Base-by-base conservation (phyloP, 2,329 filamentous ascomycete species). In the Coniella vitis region DNA sequence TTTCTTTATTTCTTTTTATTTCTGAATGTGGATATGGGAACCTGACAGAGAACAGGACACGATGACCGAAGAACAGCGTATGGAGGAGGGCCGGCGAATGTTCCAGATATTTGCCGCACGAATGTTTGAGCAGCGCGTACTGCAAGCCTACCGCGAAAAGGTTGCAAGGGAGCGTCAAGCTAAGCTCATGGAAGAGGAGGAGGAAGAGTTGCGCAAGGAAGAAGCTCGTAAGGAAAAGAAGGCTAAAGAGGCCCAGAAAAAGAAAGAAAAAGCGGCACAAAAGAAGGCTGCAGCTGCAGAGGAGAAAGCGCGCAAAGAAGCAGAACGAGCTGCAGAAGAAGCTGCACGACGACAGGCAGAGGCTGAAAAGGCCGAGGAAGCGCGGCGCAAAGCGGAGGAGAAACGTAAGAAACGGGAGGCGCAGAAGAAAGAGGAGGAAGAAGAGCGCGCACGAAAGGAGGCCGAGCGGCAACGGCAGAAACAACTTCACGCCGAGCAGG, bases 81-180 rank as follows among this genome's bases (percentile, higher is more conserved):
- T 98, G 93, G 90, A 97, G 66, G 93, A 98, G 73, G 93, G 93
- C 53, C 83, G 93, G 49, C 80, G 91, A 58, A 98, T 98, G 93
- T 98, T 98, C 65, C 93, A 98, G 66, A 97, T 98, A 65, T 98
- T 98, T 67, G 93, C 93, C 53, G 93, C 93, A 50, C 84, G 93
- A 55, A 98, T 98, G 93, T 98, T 98, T 66, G 93, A 98, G 70
- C 93, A 98, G 66, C 80, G 93, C 55, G 93, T 98, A 19, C 76
- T 98, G 51, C 91, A 87, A 37, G 93, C 93, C n/a, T 98, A 98
- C 69, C 87, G 90, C 65, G 91, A 97, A 70, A 96, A 96, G 65
- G 91, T 98, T 3, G 89, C 93, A 16, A 83, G 85, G 59, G 91
- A 98, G 69, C 87, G 93, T 22, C 91, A 96, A 63, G 78, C 87